A percentile compares a stretch with the other conserved stretches of the same genome.
These are phyloP conservation scores for Pyrus communis DNA, from an alignment of 306 rosid genomes.

Conservation along the genomic window DNA sequence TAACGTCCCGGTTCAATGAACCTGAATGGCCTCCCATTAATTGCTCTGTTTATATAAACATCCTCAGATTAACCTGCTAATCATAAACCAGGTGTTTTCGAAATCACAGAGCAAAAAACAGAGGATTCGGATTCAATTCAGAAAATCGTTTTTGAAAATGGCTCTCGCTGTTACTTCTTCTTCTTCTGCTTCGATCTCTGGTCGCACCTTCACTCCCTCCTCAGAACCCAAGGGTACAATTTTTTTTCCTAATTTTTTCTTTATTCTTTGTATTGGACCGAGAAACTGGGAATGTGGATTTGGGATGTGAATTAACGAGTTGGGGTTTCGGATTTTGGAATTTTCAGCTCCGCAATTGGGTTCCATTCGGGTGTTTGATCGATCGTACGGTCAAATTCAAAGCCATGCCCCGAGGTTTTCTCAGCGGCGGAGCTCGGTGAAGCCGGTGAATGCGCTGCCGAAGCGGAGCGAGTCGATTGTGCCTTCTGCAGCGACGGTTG, in stretches of 20 bases:
- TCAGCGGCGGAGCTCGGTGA: slow-evolving; percentile 29
- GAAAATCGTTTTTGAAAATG: slow-evolving; percentile 22
- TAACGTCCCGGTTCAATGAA: slow-evolving; percentile 51
- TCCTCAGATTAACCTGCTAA: background rate
- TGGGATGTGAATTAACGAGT: background rate
- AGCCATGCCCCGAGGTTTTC: slow-evolving; percentile 17
- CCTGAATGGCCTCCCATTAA: slow-evolving; percentile 13
- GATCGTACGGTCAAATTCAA: slow-evolving; percentile 11
- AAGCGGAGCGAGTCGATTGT: slow-evolving; percentile 38
- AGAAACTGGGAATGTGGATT: background rate
- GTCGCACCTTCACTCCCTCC: slow-evolving; percentile 31
- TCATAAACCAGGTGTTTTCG: background rate
- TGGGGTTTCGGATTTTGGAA: background rate
- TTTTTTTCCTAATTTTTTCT: background rate
- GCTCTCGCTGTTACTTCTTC: slow-evolving; percentile 52
- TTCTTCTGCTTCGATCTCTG: slow-evolving; percentile 40
- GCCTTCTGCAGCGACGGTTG: slow-evolving; percentile 40
- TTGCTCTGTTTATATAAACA: slow-evolving; percentile 8
- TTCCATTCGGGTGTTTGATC: slow-evolving; percentile 28
- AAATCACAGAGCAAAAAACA: background rate
- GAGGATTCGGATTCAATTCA: background rate
- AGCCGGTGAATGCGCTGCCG: slow-evolving; percentile 41
- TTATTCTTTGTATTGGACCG: background rate
- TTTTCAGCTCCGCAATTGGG: slow-evolving; percentile 51
- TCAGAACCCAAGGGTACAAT: slow-evolving; percentile 42